Conservation (phyloP, 2,329 filamentous ascomycete genomes). For the Dactylellina haptotyla region DNA sequence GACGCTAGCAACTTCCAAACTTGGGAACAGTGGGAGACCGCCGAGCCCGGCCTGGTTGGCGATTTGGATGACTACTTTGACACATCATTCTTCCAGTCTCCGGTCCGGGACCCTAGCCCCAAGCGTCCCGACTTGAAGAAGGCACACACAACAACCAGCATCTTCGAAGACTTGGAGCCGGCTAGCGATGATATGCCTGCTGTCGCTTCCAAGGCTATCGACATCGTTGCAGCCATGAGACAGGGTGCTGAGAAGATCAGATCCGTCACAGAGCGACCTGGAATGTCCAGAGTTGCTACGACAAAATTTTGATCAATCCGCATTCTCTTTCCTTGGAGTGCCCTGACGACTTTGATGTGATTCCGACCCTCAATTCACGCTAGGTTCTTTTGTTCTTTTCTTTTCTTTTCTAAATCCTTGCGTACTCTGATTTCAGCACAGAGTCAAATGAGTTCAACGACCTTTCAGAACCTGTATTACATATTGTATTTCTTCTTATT, state of each 20-base stretch:
- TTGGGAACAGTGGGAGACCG: constrained; percentile 51
- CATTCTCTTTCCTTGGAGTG: constrained; percentile 14
- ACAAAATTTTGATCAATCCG: constrained; percentile 39
- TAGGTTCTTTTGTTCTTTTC: constrained; percentile 28
- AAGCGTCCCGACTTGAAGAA: constrained; percentile 42
- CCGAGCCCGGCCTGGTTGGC: constrained; percentile 41
- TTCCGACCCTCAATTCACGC: constrained; percentile 27
- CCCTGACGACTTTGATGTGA: constrained; percentile 44
- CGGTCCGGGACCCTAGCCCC: constrained; percentile 48
- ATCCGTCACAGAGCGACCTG: constrained; percentile 47
- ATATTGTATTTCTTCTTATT: constrained; percentile 12
- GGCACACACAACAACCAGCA: constrained; percentile 33
- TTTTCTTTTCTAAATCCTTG: constrained; percentile 3
- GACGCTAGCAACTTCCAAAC: constrained; percentile 37
- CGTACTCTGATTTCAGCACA: constrained; percentile 17
- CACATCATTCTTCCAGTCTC: constrained; percentile 49
- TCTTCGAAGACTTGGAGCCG: constrained; percentile 51
- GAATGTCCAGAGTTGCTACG: constrained; percentile 36
- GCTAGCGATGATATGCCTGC: constrained; percentile 51
- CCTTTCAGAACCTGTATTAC: constrained; percentile 16
- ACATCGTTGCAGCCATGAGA: constrained; percentile 51
- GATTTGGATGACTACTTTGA: constrained; percentile 53
- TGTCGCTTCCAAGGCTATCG: constrained; percentile 49
- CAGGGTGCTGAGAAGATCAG: constrained; percentile 52
- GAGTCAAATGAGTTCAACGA: constrained; percentile 48